phyloP scores from a whole-genome alignment of 2,329 filamentous ascomycete genomes.

The Coleophoma crateriformis region DNA sequence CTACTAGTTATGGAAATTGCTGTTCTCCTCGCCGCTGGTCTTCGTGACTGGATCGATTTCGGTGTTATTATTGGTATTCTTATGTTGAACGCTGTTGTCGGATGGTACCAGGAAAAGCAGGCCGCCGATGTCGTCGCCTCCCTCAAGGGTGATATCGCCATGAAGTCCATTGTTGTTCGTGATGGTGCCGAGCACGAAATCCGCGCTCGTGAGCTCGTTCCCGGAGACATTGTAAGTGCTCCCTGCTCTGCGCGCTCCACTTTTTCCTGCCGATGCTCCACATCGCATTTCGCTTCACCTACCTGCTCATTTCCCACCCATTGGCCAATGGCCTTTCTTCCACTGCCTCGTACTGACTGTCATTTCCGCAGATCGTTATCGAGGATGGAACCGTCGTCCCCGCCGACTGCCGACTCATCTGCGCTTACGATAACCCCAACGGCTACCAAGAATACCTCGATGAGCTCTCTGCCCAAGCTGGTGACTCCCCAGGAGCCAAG shows the following conservation, averaged over 20 bases:
- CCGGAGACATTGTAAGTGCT: conserved; percentile 64
- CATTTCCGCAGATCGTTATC: conserved; percentile 48
- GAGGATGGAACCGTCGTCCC: conserved; percentile 69
- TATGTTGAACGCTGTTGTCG: conserved; percentile 68
- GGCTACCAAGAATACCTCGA: conserved; percentile 63
- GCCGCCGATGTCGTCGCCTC: conserved; percentile 70
- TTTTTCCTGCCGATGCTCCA: not conserved
- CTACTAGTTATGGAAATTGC: conserved; percentile 67
- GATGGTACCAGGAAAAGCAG: conserved; percentile 80
- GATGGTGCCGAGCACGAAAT: conserved; percentile 64
- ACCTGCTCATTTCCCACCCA: not conserved
- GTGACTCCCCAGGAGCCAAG: conserved; percentile 54
- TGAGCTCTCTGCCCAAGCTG: conserved; percentile 55
- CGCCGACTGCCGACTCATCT: conserved; percentile 66
- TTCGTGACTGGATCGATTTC: conserved; percentile 71
- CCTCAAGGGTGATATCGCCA: conserved; percentile 73
- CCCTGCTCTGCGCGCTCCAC: not conserved
- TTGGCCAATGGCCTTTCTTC: not conserved
- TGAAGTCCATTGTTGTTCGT: conserved; percentile 64
- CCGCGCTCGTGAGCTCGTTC: conserved; percentile 68
- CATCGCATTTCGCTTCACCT: not conserved
- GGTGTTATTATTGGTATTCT: conserved; percentile 75
- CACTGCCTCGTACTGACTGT: conserved; percentile 1
- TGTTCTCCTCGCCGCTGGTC: conserved; percentile 67
- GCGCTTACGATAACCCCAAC: conserved; percentile 63